These are phyloP conservation scores for Tolypocladium tundrense DNA, from an alignment of 2,329 filamentous ascomycete genomes.

Conservation along the genomic window DNA sequence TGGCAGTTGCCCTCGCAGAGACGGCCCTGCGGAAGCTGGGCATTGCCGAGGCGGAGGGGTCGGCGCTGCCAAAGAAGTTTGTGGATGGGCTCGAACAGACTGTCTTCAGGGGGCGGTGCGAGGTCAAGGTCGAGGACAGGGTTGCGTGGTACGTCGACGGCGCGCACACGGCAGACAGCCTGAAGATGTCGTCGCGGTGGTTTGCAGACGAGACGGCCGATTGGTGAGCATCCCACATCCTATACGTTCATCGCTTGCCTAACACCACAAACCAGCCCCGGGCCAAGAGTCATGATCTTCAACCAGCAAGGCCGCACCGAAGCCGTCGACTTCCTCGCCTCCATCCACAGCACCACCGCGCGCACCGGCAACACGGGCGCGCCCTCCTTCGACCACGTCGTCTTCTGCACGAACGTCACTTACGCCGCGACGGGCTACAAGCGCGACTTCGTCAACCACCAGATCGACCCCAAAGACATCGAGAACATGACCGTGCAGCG, in stretches of 20 bases:
- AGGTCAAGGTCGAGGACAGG: conserved; percentile 40
- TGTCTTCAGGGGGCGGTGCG: conserved; percentile 71
- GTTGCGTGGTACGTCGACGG: conserved; percentile 86
- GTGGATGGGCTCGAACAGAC: conserved; percentile 64
- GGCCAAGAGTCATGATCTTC: conserved; percentile 60
- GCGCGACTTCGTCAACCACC: conserved; percentile 46
- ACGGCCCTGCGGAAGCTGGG: conserved; percentile 35
- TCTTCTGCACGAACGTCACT: conserved; percentile 74
- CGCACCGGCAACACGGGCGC: conserved; percentile 15
- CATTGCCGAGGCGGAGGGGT: conserved; percentile 14
- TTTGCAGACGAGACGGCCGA: conserved; percentile 48
- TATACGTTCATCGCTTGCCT: neutral
- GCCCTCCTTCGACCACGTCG: conserved; percentile 54
- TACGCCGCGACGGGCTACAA: conserved; percentile 41
- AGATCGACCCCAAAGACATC: conserved; percentile 40
- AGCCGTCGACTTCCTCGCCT: conserved; percentile 41
- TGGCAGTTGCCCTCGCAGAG: conserved; percentile 43
- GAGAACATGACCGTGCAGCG: conserved; percentile 41
- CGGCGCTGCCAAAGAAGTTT: conserved; percentile 51
- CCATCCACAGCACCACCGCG: conserved; percentile 27
- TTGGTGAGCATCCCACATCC: conserved; percentile 12
- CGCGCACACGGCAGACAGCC: conserved; percentile 85
- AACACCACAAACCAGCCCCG: conserved; percentile 14
- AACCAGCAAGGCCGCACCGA: conserved; percentile 64
- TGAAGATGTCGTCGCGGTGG: conserved; percentile 73